phyloP scores from a whole-genome alignment of 495 filamentous ascomycete species.

The Corynascus novoguineensis region DNA sequence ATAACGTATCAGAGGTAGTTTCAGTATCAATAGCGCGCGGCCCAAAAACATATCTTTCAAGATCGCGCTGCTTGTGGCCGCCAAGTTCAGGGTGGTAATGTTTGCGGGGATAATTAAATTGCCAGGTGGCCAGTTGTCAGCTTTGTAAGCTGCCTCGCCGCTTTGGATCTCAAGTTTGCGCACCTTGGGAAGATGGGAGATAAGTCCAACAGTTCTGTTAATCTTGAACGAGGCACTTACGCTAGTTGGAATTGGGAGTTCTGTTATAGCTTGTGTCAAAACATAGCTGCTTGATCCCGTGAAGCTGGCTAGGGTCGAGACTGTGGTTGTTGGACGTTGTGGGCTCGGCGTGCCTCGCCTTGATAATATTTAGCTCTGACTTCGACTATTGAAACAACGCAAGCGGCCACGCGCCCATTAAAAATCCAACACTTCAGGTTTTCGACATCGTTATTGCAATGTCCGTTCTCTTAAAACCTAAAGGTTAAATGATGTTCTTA shows the following conservation, averaged over 20 bases:
- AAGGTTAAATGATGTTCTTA: neutral
- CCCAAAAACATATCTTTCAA: neutral
- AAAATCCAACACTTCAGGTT: no score
- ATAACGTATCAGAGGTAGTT: neutral
- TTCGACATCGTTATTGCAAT: no score
- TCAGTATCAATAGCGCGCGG: neutral
- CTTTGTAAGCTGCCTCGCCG: neutral
- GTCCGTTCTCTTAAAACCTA: no score
- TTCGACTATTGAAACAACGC: neutral
- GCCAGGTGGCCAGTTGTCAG: no score
- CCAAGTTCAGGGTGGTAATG: neutral
- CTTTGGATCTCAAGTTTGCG: neutral
- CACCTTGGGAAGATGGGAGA: neutral
- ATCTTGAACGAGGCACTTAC: neutral
- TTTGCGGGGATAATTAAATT: no score
- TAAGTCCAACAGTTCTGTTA: neutral
- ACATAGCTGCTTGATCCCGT: neutral
- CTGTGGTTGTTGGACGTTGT: no score
- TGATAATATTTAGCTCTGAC: neutral
- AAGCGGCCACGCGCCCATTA: constrained; percentile 8
- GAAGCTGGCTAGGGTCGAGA: neutral
- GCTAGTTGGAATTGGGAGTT: neutral
- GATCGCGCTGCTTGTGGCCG: neutral
- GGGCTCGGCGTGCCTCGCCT: neutral
- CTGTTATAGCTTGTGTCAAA: neutral